phyloP scores from a whole-genome alignment of 805 yeast species.

The Yamadazyma paraphyllophila region DNA sequence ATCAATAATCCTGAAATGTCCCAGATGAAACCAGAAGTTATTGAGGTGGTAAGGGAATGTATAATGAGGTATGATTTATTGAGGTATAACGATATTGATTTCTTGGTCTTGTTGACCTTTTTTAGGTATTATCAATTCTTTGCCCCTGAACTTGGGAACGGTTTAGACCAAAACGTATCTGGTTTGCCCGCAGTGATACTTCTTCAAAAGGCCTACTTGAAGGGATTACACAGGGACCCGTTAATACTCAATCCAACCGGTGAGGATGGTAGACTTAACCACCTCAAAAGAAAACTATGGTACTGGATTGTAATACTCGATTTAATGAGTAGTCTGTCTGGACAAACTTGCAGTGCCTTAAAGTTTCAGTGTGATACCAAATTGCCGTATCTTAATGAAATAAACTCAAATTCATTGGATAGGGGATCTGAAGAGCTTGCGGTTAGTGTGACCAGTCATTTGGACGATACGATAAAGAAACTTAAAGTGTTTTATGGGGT shows the following conservation, averaged over 20 bases:
- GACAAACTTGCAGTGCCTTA: slow-evolving; percentile 27
- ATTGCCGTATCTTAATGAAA: slow-evolving; percentile 19
- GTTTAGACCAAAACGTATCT: slow-evolving; percentile 56
- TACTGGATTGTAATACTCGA: slow-evolving; percentile 25
- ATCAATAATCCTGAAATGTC: background rate
- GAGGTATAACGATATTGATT: slow-evolving; percentile 43
- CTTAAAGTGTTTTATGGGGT: background rate
- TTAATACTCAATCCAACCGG: slow-evolving; percentile 24
- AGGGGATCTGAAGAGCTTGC: slow-evolving; percentile 1
- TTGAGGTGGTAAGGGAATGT: slow-evolving; percentile 32
- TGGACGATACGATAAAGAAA: background rate
- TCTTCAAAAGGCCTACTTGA: slow-evolving; percentile 61
- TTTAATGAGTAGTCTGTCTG: slow-evolving; percentile 23
- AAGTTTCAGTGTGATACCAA: slow-evolving; percentile 26
- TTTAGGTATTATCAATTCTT: slow-evolving; percentile 48
- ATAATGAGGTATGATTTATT: slow-evolving; percentile 30
- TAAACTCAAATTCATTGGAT: slow-evolving; percentile 2
- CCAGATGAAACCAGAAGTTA: slow-evolving; percentile 19
- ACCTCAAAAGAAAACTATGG: slow-evolving; percentile 37
- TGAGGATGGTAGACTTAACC: slow-evolving; percentile 19
- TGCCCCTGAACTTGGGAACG: slow-evolving; percentile 55
- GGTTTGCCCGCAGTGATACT: slow-evolving; percentile 54
- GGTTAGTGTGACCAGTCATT: background rate
- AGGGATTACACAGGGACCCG: slow-evolving; percentile 70
- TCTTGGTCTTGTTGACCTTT: slow-evolving; percentile 51